Conservation (phyloP, 345 rosid species). For the Linum trigynum region DNA sequence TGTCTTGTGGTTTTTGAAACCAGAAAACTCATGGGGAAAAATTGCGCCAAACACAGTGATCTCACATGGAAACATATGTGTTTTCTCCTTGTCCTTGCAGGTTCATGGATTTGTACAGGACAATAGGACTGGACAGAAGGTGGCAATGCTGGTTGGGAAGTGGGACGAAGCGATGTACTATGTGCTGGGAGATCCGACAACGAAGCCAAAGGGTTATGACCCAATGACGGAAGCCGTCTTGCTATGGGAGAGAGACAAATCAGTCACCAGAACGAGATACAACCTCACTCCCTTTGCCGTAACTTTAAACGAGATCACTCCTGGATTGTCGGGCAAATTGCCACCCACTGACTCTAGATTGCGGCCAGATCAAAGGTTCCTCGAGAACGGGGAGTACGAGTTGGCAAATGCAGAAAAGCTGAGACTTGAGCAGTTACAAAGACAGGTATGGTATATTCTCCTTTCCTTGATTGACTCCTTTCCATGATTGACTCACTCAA, state of each 20-base stretch:
- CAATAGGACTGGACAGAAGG: conserved; percentile 90
- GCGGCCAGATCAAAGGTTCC: conserved; percentile 92
- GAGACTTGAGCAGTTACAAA: conserved; percentile 90
- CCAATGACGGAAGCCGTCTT: conserved; percentile 91
- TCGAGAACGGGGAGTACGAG: conserved; percentile 93
- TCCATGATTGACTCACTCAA: no score
- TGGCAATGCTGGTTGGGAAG: conserved; percentile 89
- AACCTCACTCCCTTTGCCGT: conserved; percentile 85
- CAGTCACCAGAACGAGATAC: conserved; percentile 81
- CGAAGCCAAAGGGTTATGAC: conserved; percentile 91
- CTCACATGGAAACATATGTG: no score
- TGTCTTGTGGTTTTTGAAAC: no score
- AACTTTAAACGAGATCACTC: conserved; percentile 78
- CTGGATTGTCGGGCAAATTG: conserved; percentile 60
- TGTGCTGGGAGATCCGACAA: conserved; percentile 76
- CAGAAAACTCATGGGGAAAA: no score
- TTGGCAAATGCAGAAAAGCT: conserved; percentile 86
- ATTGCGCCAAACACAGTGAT: no score
- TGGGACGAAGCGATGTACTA: conserved; percentile 99
- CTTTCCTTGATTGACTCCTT: not conserved
- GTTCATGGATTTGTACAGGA: conserved; percentile 98
- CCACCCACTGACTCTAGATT: conserved; percentile 97
- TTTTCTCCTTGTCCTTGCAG: conserved; percentile 24
- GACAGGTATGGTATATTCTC: conserved; percentile 80
- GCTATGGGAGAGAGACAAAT: conserved; percentile 84